phyloP scores from a whole-genome alignment of 116 monocot genomes.

The Papilionanthe hybrid region DNA sequence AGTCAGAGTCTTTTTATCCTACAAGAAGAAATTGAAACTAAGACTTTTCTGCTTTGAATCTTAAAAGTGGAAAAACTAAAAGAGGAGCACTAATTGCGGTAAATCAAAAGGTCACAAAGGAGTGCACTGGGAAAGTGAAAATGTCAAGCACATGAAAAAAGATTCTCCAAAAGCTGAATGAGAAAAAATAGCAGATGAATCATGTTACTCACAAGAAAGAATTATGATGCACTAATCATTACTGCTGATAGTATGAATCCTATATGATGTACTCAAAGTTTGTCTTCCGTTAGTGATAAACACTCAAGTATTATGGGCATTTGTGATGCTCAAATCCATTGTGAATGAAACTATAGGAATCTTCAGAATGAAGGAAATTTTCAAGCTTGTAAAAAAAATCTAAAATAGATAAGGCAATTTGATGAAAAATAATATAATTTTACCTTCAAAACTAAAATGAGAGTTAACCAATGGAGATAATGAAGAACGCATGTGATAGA shows the following conservation, averaged over 20 bases:
- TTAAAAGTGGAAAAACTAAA: background rate
- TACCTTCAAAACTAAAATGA: background rate
- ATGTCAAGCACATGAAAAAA: background rate
- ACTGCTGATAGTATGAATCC: background rate
- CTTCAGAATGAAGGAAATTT: background rate
- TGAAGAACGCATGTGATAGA: background rate
- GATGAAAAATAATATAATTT: background rate
- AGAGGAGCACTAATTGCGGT: background rate
- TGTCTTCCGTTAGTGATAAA: background rate
- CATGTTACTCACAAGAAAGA: background rate
- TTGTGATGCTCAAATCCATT: background rate
- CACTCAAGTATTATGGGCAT: background rate
- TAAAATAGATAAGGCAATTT: background rate
- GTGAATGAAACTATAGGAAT: background rate
- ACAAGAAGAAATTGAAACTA: background rate
- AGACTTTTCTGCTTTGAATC: background rate
- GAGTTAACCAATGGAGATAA: background rate
- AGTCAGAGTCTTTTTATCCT: background rate
- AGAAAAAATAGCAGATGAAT: background rate
- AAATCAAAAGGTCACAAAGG: background rate
- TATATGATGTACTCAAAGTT: background rate
- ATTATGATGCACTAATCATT: background rate
- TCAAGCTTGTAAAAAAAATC: background rate
- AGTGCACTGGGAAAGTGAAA: background rate
- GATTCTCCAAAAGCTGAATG: background rate